phyloP scores from a whole-genome alignment of 192 early-diverging fungal genomes.

The Rhizophlyctis rosea region DNA sequence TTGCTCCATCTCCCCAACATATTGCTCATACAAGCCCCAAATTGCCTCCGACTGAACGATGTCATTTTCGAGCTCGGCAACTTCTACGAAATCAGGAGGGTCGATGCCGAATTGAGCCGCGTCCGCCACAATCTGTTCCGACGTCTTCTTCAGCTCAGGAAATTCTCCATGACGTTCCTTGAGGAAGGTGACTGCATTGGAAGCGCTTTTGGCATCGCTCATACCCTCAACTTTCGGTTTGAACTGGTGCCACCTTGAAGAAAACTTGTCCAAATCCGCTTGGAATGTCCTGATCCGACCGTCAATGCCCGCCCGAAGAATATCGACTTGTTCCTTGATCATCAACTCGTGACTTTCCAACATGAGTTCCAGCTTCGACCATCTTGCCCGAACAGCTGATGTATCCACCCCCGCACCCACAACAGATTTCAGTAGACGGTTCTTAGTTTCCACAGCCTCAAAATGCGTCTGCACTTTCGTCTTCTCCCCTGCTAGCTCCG shows the following conservation, averaged over 20 bases:
- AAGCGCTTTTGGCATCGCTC: conserved; percentile 11
- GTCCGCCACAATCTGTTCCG: conserved; percentile 43
- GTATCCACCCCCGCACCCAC: conserved; percentile 40
- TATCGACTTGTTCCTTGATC: conserved; percentile 57
- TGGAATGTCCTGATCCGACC: conserved; percentile 34
- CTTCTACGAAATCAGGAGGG: conserved; percentile 31
- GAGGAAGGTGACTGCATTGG: conserved; percentile 39
- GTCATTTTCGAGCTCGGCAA: conserved; percentile 32
- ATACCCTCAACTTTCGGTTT: conserved; percentile 43
- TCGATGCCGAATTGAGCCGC: conserved; percentile 47
- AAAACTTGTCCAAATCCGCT: conserved; percentile 48
- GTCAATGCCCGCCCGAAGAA: conserved; percentile 47
- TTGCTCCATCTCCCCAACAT: conserved; percentile 16
- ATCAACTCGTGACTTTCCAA: conserved; percentile 59
- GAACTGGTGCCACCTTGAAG: conserved; percentile 48
- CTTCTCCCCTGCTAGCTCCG: conserved; percentile 45
- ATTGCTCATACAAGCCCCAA: conserved; percentile 44
- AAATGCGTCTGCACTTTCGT: conserved; percentile 41
- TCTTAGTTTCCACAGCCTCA: conserved; percentile 50
- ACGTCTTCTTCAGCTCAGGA: conserved; percentile 32
- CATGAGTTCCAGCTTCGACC: conserved; percentile 56
- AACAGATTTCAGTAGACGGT: conserved; percentile 53
- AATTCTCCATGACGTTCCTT: conserved; percentile 45
- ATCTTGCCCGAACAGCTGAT: conserved; percentile 41
- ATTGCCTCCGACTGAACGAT: conserved; percentile 29